Base-by-base conservation (phyloP, 371 early-diverging fungal species). In the Entomophthora muscae region DNA sequence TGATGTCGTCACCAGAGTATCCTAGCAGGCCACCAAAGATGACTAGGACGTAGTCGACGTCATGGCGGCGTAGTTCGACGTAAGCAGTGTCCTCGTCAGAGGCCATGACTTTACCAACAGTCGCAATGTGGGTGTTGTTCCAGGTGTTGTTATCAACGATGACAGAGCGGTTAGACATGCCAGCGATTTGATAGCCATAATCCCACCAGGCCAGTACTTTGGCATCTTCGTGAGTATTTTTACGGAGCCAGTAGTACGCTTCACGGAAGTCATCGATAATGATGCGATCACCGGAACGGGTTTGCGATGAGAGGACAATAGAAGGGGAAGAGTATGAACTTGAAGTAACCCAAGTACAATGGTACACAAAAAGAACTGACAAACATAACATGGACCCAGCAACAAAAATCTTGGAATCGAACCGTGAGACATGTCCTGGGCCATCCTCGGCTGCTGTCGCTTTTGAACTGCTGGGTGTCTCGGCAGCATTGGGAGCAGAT, bases 171-270 rank as follows among this genome's bases (percentile, higher is more conserved):
- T 96, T 90, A 28, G 98, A 88, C 93, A 99, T 93, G 33, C 99
- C 99, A 0, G 99, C 93, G 68, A 99, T 91, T 78, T 99, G 98
- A 75, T 99, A 99, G 5, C 99, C 99, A 70, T 99, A 99, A 77
- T 99, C 99, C 99, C 99, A 99, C 99, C 99, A 99, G 12, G 96
- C 89, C 79, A 98, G 80, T 67, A 99, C 84, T 76, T 93, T 94
- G 68, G 93, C 91, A 67, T 94, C 88, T 32, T 83, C 79, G 53
- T 82, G 76, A 0, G 98, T 93, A 77, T 99, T 99, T 72, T 95
- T 84, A 62, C 95, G 89, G 57, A 99, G 82, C 98, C 98, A 99
- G 72, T 93, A 95, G 77, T 98, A 98, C 0, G 98, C 97, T 73
- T 99, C 99, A 69, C 99, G 83, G 85, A 98, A 99, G 71, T 99